These are phyloP conservation scores for Spirogloea muscicola DNA, from an alignment of 139 green algal species.

Conservation along the genomic window DNA sequence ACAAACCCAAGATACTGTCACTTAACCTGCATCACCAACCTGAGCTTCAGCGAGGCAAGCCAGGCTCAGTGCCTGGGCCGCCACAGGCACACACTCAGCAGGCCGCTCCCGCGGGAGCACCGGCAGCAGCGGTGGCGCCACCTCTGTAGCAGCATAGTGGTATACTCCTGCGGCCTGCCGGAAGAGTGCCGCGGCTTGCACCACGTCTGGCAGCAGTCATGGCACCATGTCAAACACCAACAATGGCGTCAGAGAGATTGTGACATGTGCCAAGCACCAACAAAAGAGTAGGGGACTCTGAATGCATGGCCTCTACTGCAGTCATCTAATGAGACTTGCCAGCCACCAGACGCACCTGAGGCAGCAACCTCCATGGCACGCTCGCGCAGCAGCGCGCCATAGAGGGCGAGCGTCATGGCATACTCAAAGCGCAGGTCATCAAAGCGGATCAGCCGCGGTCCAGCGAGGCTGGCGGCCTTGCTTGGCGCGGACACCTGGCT, in stretches of 20 bases:
- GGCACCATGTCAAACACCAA: not conserved
- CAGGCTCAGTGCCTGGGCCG: slow-evolving; percentile 1
- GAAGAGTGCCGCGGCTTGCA: not conserved
- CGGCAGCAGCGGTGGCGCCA: not conserved
- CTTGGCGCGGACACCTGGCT: no score
- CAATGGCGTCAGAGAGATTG: not conserved
- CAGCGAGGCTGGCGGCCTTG: no score
- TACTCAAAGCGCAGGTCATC: slow-evolving; percentile 32
- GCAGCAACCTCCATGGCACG: slow-evolving; percentile 6
- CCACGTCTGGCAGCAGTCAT: not conserved
- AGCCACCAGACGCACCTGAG: slow-evolving; percentile 11
- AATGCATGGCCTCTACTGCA: not conserved
- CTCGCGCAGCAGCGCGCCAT: slow-evolving; percentile 30
- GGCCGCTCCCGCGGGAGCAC: slow-evolving; percentile 9
- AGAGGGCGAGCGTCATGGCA: slow-evolving; percentile 10
- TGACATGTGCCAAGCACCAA: not conserved
- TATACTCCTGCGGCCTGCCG: slow-evolving; percentile 6
- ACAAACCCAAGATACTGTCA: no score
- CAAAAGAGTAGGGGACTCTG: not conserved
- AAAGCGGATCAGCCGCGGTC: slow-evolving; percentile 1
- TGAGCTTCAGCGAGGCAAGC: slow-evolving; percentile 23
- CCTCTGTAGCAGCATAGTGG: not conserved
- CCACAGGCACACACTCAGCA: not conserved
- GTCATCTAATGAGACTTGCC: not conserved
- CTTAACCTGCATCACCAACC: not conserved